Evolutionary conservation across 768 basidiomycete species (phyloP).

Genomic region (Mycena metata): DNA sequence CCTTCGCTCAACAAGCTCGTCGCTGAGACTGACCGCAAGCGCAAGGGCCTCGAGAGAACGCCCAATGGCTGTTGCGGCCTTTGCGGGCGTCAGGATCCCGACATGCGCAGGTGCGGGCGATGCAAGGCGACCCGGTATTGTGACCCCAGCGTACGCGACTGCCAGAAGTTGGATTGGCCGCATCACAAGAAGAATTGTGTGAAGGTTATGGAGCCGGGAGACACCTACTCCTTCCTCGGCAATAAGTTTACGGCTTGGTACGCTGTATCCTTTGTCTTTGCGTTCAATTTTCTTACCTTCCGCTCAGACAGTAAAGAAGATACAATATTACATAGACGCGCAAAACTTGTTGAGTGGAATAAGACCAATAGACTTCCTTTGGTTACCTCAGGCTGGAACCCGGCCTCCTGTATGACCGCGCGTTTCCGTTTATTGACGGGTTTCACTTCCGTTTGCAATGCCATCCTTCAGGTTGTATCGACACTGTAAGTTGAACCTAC

Average conservation of each 20-base stretch:
- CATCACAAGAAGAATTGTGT: slow-evolving; percentile 52
- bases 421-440: too few relatives aligned
- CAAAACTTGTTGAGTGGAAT: too few relatives aligned
- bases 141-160: slow-evolving; percentile 44
- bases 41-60: slow-evolving; percentile 41
- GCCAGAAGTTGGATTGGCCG: slow-evolving; percentile 58
- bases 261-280: too few relatives aligned
- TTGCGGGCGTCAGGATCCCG: slow-evolving; percentile 48
- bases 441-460: too few relatives aligned
- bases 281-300: too few relatives aligned
- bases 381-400: too few relatives aligned
- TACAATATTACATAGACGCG: too few relatives aligned
- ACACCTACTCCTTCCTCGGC: slow-evolving; percentile 9
- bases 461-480: too few relatives aligned
- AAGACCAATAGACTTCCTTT: too few relatives aligned
- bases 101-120: slow-evolving; percentile 48
- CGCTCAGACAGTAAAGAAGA: too few relatives aligned
- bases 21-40: slow-evolving; percentile 47
- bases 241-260: slow-evolving; percentile 2
- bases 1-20: slow-evolving; percentile 40
- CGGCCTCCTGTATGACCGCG: too few relatives aligned
- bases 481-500: too few relatives aligned
- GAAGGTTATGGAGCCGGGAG: neutral
- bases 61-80: slow-evolving; percentile 49
- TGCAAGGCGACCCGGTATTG: slow-evolving; percentile 56